phyloP scores from a whole-genome alignment of 2,329 filamentous ascomycete genomes.

The Colletotrichum sp. region DNA sequence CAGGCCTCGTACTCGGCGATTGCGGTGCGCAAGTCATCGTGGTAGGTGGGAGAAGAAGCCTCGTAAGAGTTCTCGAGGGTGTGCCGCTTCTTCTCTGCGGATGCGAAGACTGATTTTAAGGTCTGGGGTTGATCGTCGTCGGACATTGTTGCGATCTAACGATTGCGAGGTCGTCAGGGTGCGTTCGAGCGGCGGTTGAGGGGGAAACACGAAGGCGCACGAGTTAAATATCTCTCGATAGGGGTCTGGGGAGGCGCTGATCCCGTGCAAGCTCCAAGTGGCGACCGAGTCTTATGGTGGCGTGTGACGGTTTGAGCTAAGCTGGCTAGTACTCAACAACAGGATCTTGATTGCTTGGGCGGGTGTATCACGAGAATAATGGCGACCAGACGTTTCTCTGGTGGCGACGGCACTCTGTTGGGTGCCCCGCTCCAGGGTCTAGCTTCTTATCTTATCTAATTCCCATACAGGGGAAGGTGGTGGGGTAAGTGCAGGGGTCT shows the following conservation, averaged over 20 bases:
- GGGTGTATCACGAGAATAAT: neutral
- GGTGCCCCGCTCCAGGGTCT: slow-evolving; percentile 8
- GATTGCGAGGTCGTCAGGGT: neutral
- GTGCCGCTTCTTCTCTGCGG: slow-evolving; percentile 56
- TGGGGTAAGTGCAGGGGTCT: slow-evolving; percentile 1
- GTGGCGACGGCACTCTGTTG: slow-evolving; percentile 6
- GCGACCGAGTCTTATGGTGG: neutral
- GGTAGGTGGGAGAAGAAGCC: slow-evolving; percentile 66
- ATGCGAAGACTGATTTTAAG: slow-evolving; percentile 53
- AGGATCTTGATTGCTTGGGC: neutral
- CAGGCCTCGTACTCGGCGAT: slow-evolving; percentile 78
- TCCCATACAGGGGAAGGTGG: neutral
- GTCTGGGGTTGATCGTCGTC: slow-evolving; percentile 50
- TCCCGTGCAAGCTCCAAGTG: neutral
- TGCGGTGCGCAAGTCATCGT: slow-evolving; percentile 68
- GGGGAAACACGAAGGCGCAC: neutral
- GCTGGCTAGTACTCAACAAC: neutral
- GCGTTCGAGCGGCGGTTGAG: neutral
- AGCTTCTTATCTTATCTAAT: slow-evolving; percentile 21
- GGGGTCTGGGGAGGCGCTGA: neutral
- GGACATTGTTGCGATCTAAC: slow-evolving; percentile 28
- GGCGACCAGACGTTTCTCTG: neutral
- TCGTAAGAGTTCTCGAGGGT: slow-evolving; percentile 69
- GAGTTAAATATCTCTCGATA: neutral
- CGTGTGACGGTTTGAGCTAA: neutral